These are phyloP conservation scores for Xerocomus brunneocitrinus DNA, from an alignment of 768 basidiomycete genomes.

Conservation along the genomic window DNA sequence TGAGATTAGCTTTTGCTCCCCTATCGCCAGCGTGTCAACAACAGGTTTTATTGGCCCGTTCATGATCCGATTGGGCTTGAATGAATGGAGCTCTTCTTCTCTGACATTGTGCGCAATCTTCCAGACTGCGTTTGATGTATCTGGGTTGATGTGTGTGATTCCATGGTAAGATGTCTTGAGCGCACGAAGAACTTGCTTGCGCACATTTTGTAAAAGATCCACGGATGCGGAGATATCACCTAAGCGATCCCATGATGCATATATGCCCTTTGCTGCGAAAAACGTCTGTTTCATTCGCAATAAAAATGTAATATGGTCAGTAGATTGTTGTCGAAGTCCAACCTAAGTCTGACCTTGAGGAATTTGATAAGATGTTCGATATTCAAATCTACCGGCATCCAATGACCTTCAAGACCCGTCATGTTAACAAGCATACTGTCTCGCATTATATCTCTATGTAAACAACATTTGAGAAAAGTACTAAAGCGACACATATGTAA, in stretches of 20 bases:
- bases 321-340: background rate
- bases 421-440: constrained; percentile 35
- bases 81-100: too few species aligned
- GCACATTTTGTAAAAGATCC: constrained; percentile 25
- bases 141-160: constrained; percentile 16
- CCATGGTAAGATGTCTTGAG: constrained; percentile 25
- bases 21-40: too few species aligned
- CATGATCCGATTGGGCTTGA: too few species aligned
- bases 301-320: background rate
- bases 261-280: constrained; percentile 28
- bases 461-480: background rate
- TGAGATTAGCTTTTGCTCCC: too few species aligned
- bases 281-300: background rate
- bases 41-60: too few species aligned
- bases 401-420: constrained; percentile 30
- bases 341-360: constrained; percentile 25
- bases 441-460: constrained; percentile 30
- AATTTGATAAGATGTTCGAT: constrained; percentile 36
- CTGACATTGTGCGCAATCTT: too few species aligned
- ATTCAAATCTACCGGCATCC: constrained; percentile 35
- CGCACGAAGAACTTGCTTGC: constrained; percentile 24
- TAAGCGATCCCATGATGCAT: constrained; percentile 29
- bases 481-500: background rate
- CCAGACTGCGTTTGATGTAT: too few species aligned
- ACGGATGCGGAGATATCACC: constrained; percentile 31